Evolutionary conservation across 2,329 filamentous ascomycete genomes (phyloP), one percentile per base, ranked within the genome.

Genomic region (Neonectria ditissima): DNA sequence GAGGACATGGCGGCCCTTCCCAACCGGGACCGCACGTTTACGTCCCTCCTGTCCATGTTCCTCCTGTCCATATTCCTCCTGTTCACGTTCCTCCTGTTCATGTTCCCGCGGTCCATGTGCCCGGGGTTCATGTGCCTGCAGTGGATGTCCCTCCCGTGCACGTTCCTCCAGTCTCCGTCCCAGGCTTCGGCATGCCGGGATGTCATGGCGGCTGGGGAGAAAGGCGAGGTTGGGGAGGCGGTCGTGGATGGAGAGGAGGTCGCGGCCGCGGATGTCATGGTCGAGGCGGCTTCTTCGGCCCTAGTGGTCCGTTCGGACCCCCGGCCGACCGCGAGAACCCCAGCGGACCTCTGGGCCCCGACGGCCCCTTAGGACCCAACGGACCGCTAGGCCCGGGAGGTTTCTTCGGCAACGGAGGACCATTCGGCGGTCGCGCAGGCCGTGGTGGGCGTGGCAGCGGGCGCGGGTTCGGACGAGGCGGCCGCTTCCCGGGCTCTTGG

Each of bases 401-500:
- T 14, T 34, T 66, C 10, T 62, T 62, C 8, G 67, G 65, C 11
- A 16, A 26, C 14, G 48, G 26, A 37, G 61, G 45, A 20, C 24
- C 13, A 6, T 59, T 63, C 30, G 26, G 57, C 14, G 43, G 59
- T 13, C 37, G 9, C 22, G 30, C 48, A n/a, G 57, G 45, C 9
- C 28, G 59, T 11, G 58, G 52, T 7, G 52, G 58, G 10, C 43
- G 55, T 39, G 45, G 56, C 18, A 24, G 41, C 50, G 50, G 53
- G 24, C 34, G 14, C 6, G 34, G 34, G 30, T 32, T 34, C 18
- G 65, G 59, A 3, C 66, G 45, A 4, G 28, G 51, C 22, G 32
- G 48, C 13, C 63, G 56, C 16, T 69, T 72, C 22, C 75, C 78
- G 0, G 78, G 78, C 7, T 74, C 76, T 6, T 80, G 78, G 80